Base-by-base conservation (phyloP, 2,329 filamentous ascomycete genomes). In the Aureobasidium subglaciale region DNA sequence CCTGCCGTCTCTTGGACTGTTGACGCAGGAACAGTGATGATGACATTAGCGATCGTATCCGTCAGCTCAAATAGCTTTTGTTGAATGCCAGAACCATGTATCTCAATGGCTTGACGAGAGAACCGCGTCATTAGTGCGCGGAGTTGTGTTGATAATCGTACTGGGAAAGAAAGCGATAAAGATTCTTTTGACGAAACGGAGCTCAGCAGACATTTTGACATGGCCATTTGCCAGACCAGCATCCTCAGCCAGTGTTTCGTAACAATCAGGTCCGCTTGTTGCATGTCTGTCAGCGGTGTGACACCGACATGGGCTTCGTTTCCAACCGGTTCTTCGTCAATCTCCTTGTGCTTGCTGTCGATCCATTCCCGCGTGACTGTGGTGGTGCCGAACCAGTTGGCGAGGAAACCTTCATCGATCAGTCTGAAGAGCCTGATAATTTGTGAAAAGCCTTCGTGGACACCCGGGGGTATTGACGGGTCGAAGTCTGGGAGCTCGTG, bases 21-120 rank as follows among this genome's bases (percentile, higher is more conserved):
- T 0, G 71, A 72, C 6, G 73, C 70, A 0, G 77, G 76, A 13
- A 81, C 68, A 41, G 78, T 76, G 20, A 82, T 71, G 2, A 78
- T 67, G 13, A 83, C 80, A 59, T 83, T 80, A 8, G 79, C 78
- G 42, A 83, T 78, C 2, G 79, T 82, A 63, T 79, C 80, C 0
- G 79, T 78, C 58, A 83, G 80, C 61, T 83, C 80, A 55, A 83
- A 81, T 4, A 83, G 69, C 63, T 83, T 83, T 58, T 80, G 76
- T 52, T 82, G 69, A 55, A 83, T 79, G 20, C 77, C 77, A 34
- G 73, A 78, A 7, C 80, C 80, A 60, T 83, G 79, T 4, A 79
- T 75, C 25, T 75, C 75, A 57, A 83, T 75, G 53, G 75, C 76
- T 34, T 75, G 65, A 15, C 67, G 67, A 4, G 72, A 72, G 61